Percentiles rank a stretch among this genome's conserved stretches.
phyloP scores from a whole-genome alignment of 208 protist genomes.

The Herpetomonas samuelpessoai region DNA sequence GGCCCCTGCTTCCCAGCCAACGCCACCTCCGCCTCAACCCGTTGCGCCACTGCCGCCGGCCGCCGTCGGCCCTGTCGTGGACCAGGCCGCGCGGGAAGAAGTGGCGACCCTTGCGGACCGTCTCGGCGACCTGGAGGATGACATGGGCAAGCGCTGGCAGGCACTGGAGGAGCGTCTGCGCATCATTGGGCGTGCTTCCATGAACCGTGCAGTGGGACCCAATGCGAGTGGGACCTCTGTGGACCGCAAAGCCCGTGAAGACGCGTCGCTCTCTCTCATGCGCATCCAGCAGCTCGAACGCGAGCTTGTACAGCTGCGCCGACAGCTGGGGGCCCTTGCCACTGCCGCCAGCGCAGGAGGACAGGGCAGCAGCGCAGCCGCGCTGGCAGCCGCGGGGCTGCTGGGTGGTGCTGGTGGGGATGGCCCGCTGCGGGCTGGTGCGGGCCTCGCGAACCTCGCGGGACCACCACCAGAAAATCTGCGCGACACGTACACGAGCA shows the following conservation, averaged over 20 bases:
- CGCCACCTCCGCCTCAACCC: background rate
- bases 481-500: conserved; percentile 52
- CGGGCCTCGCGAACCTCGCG: conserved; percentile 3
- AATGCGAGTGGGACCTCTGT: conserved; percentile 24
- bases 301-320: conserved; percentile 55
- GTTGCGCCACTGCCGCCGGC: conserved; percentile 2
- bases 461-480: conserved; percentile 19
- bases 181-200: conserved; percentile 72
- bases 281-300: conserved; percentile 76
- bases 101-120: conserved; percentile 38
- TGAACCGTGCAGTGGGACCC: conserved; percentile 35
- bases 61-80: conserved; percentile 7
- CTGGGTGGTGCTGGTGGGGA: background rate
- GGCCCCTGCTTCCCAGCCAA: no score
- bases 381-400: background rate
- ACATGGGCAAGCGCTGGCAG: conserved; percentile 68
- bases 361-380: background rate
- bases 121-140: conserved; percentile 74
- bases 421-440: conserved; percentile 1
- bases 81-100: conserved; percentile 51
- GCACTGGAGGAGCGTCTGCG: conserved; percentile 82
- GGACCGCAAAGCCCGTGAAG: conserved; percentile 85
- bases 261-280: conserved; percentile 82
- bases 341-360: background rate
- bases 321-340: conserved; percentile 12